Conservation (phyloP, 2,329 filamentous ascomycete species). For the Fusarium sulawesiense region DNA sequence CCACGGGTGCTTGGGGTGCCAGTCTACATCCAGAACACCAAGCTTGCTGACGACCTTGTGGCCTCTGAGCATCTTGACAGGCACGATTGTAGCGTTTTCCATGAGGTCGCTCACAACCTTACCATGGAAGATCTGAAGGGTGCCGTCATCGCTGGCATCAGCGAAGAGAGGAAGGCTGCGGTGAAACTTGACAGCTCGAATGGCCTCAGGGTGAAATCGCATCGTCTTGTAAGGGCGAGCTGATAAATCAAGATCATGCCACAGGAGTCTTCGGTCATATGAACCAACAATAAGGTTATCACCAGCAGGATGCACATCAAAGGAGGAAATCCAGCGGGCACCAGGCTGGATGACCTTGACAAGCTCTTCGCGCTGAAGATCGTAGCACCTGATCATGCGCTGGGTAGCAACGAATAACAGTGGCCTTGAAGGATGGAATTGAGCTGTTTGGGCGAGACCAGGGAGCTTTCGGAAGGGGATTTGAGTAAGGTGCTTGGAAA, state of each 20-base stretch:
- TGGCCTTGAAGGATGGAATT: slow-evolving; percentile 93
- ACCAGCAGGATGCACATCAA: slow-evolving; percentile 92
- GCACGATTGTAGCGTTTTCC: slow-evolving; percentile 96
- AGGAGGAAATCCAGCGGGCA: slow-evolving; percentile 90
- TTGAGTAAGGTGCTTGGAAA: slow-evolving; percentile 95
- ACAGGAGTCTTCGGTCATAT: slow-evolving; percentile 92
- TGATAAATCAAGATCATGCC: slow-evolving; percentile 96
- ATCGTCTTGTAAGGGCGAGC: slow-evolving; percentile 94
- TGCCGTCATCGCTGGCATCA: slow-evolving; percentile 94
- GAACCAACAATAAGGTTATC: slow-evolving; percentile 95
- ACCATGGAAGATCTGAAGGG: slow-evolving; percentile 94
- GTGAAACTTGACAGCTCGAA: slow-evolving; percentile 90
- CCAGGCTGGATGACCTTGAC: slow-evolving; percentile 94
- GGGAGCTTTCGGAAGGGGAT: slow-evolving; percentile 86
- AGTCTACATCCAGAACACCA: slow-evolving; percentile 93
- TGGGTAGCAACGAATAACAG: slow-evolving; percentile 97
- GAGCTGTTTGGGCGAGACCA: slow-evolving; percentile 84
- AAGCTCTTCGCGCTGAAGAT: slow-evolving; percentile 89
- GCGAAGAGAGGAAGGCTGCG: slow-evolving; percentile 86
- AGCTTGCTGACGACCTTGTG: slow-evolving; percentile 88
- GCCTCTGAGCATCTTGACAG: slow-evolving; percentile 91
- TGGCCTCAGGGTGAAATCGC: slow-evolving; percentile 92
- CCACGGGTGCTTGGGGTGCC: slow-evolving; percentile 96
- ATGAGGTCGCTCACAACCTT: slow-evolving; percentile 95
- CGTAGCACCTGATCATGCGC: slow-evolving; percentile 91